Conservation (phyloP, 495 filamentous ascomycete species). For the Aspergillus haitiensis region DNA sequence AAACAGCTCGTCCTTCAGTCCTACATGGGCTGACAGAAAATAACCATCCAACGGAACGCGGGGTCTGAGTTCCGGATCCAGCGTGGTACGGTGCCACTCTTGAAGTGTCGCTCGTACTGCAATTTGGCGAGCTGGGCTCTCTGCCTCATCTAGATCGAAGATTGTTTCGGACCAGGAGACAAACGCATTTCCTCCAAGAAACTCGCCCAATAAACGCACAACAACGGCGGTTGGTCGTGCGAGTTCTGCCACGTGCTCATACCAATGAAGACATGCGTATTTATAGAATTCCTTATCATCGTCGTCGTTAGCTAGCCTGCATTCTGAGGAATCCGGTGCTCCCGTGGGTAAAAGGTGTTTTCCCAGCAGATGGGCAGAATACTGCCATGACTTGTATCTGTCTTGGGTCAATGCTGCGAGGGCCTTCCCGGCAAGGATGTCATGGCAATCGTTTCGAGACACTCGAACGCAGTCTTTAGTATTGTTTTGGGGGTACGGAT, state of each 20-base stretch:
- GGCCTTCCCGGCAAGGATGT: neutral
- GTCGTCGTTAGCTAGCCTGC: too few relatives aligned
- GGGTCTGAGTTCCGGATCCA: neutral
- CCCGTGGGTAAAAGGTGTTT: neutral
- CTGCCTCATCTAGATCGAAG: neutral
- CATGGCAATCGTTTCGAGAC: slow-evolving; percentile 1
- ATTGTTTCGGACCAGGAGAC: neutral
- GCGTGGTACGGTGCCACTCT: neutral
- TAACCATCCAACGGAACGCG: neutral
- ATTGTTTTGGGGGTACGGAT: too few relatives aligned
- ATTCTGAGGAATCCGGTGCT: too few relatives aligned
- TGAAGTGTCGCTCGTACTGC: neutral
- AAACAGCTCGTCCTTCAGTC: neutral
- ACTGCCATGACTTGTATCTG: neutral
- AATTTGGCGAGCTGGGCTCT: neutral
- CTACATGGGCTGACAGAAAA: neutral
- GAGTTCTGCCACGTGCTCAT: neutral
- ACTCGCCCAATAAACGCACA: neutral
- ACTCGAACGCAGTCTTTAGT: too few relatives aligned
- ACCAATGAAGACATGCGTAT: neutral
- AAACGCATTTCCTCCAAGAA: neutral
- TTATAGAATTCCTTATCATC: neutral
- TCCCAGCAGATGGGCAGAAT: neutral
- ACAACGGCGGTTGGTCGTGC: neutral
- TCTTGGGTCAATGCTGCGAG: neutral